These are phyloP conservation scores for Daldinia decipiens DNA, from an alignment of 495 filamentous ascomycete genomes.

Conservation along the genomic window DNA sequence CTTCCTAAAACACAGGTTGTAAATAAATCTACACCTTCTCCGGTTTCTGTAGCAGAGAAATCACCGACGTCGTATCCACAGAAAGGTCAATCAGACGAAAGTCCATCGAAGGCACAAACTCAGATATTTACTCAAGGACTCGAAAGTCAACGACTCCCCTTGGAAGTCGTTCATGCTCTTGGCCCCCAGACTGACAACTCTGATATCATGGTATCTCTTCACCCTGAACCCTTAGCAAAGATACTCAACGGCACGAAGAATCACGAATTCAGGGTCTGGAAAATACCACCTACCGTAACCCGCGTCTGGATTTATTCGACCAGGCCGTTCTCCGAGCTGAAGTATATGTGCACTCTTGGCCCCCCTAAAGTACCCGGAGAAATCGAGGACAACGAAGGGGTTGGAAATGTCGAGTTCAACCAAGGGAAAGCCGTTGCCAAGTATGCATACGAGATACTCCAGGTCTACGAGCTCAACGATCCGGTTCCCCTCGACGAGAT, in stretches of 20 bases:
- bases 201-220: conserved; percentile 59
- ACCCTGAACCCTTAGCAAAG: conserved; percentile 50
- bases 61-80: conserved; percentile 18
- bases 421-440: conserved; percentile 44
- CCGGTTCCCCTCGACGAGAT: conserved; percentile 56
- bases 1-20: conserved; percentile 3
- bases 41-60: conserved; percentile 19
- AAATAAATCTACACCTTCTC: conserved; percentile 13
- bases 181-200: conserved; percentile 57
- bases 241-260: conserved; percentile 55
- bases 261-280: conserved; percentile 59
- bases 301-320: conserved; percentile 63
- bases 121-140: conserved; percentile 55
- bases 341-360: conserved; percentile 61
- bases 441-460: conserved; percentile 59
- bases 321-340: conserved; percentile 51
- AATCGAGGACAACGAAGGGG: conserved; percentile 49
- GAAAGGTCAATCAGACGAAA: conserved; percentile 26
- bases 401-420: conserved; percentile 63
- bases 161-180: conserved; percentile 55
- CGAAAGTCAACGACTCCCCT: conserved; percentile 62
- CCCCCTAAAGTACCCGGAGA: conserved; percentile 54
- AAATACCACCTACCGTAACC: conserved; percentile 51
- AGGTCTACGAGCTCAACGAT: conserved; percentile 64
- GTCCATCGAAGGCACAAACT: conserved; percentile 36